Evolutionary conservation across 2,329 filamentous ascomycete species (phyloP).

Genomic region (Neonectria punicea): DNA sequence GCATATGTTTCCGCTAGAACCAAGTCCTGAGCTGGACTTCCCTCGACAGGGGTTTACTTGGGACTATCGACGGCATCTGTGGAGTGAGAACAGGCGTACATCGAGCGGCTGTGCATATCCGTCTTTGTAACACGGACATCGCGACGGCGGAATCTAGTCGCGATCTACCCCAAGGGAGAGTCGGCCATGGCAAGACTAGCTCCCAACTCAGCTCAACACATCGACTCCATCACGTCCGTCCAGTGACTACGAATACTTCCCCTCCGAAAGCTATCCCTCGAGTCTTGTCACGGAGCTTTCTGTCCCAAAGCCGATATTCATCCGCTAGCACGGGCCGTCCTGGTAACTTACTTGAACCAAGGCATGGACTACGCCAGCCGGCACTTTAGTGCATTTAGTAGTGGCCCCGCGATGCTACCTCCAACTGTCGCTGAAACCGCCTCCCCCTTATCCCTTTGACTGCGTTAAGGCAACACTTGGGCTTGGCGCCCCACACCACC

Average conservation of each 20-base stretch:
- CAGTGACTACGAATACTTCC: background rate
- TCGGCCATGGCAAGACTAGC: background rate
- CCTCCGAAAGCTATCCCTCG: background rate
- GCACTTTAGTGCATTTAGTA: slow-evolving; percentile 4
- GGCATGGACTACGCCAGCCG: background rate
- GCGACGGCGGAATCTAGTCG: background rate
- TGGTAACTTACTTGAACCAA: background rate
- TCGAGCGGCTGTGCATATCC: background rate
- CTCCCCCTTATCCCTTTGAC: background rate
- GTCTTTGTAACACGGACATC: background rate
- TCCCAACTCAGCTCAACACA: background rate
- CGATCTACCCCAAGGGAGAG: background rate
- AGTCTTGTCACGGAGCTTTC: background rate
- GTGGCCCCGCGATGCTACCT: slow-evolving; percentile 7
- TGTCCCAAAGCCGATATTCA: background rate
- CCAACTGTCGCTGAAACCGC: slow-evolving; percentile 11
- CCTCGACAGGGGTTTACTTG: background rate
- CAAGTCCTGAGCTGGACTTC: background rate
- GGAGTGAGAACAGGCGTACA: background rate
- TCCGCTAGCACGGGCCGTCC: background rate
- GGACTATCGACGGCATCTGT: background rate
- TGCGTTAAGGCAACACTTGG: no score
- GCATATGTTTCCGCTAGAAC: background rate
- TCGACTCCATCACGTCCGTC: background rate
- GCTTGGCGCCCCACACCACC: no score